These are phyloP conservation scores for Psilocybe azurescens DNA, from an alignment of 768 basidiomycete genomes.

Conservation along the genomic window DNA sequence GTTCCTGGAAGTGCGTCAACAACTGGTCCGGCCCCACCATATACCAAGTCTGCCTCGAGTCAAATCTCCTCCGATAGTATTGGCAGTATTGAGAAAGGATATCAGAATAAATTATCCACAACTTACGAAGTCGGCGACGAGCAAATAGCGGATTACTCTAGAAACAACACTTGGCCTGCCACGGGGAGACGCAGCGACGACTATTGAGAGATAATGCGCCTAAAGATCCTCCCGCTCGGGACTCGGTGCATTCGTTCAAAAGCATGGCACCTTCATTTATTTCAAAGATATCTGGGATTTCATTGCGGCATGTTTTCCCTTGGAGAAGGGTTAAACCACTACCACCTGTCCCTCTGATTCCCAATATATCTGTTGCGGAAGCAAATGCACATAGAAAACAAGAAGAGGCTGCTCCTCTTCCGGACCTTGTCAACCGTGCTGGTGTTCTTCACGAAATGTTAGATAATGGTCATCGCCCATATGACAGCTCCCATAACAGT, in stretches of 20 bases:
- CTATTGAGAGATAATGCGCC: constrained; percentile 11
- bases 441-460: constrained; percentile 52
- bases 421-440: constrained; percentile 55
- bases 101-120: constrained; percentile 27
- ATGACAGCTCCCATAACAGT: constrained; percentile 39
- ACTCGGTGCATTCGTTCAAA: constrained; percentile 51
- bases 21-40: constrained; percentile 38
- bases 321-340: constrained; percentile 59
- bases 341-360: constrained; percentile 61
- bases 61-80: constrained; percentile 25
- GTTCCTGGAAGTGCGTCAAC: constrained; percentile 27
- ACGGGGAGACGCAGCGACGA: constrained; percentile 17
- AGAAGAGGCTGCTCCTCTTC: constrained; percentile 56
- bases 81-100: constrained; percentile 23
- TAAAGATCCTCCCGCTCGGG: constrained; percentile 29
- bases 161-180: constrained; percentile 14
- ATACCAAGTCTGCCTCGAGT: constrained; percentile 25
- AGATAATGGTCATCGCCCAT: constrained; percentile 59
- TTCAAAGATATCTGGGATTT: constrained; percentile 49
- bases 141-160: constrained; percentile 15
- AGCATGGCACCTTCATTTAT: constrained; percentile 57
- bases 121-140: constrained; percentile 27
- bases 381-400: constrained; percentile 46
- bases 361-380: constrained; percentile 46
- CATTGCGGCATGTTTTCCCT: constrained; percentile 39